Evolutionary conservation across 345 rosid species (phyloP).

Genomic region (Punica granatum): DNA sequence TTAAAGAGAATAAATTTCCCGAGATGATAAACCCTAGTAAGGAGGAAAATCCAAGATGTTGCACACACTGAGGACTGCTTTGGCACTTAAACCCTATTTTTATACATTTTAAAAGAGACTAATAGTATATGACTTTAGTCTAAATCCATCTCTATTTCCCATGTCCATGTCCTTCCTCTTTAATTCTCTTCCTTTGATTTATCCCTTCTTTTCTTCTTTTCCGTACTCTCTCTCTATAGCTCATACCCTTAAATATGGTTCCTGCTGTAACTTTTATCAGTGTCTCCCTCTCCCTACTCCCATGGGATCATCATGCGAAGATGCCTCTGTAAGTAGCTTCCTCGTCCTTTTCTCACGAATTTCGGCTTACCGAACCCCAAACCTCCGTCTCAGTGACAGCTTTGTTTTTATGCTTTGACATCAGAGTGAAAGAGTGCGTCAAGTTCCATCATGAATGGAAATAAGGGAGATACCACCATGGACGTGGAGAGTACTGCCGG

Average conservation of each 20-base stretch:
- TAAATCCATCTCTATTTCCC: background rate
- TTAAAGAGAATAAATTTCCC: too few species aligned
- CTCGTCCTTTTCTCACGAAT: background rate
- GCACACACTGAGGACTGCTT: too few species aligned
- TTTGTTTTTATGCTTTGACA: background rate
- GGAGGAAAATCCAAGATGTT: too few species aligned
- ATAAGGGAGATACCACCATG: background rate
- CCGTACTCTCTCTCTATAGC: background rate
- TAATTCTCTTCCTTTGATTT: background rate
- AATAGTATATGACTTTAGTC: too few species aligned
- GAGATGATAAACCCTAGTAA: too few species aligned
- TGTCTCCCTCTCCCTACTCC: background rate
- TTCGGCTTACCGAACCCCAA: too few species aligned
- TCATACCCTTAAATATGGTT: background rate
- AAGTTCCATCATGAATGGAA: background rate
- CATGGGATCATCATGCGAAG: background rate
- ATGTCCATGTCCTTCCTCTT: background rate
- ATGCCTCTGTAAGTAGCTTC: background rate
- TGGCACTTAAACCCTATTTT: too few species aligned
- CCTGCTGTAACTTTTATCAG: background rate
- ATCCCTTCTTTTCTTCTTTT: background rate
- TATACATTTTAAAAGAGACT: too few species aligned
- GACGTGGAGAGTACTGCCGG: background rate
- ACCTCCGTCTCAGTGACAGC: too few species aligned
- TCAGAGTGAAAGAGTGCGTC: background rate